Evolutionary conservation across 495 filamentous ascomycete genomes (phyloP).

Genomic region (Neurospora cerealis): DNA sequence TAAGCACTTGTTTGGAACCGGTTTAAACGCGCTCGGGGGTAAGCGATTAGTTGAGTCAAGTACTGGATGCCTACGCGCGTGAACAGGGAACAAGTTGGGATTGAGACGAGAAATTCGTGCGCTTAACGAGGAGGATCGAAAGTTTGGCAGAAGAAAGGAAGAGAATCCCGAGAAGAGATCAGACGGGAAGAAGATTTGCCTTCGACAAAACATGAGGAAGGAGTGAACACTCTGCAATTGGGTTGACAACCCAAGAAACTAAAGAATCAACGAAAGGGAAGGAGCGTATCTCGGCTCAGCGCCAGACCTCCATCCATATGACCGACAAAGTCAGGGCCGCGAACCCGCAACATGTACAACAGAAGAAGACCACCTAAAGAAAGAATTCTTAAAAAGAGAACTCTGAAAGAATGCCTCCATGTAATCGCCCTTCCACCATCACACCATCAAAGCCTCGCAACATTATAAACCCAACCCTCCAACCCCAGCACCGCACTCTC

Average conservation of each 20-base stretch:
- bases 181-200: too few species aligned
- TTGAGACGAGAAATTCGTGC: too few species aligned
- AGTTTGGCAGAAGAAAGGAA: too few species aligned
- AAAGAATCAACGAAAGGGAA: not conserved
- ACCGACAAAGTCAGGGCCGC: too few species aligned
- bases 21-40: not conserved
- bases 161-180: too few species aligned
- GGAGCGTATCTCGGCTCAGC: not conserved
- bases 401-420: not conserved
- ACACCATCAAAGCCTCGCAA: not conserved
- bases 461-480: not conserved
- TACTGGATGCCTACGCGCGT: not conserved
- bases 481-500: not conserved
- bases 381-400: too few species aligned
- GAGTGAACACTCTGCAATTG: fast-evolving
- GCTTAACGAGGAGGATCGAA: too few species aligned
- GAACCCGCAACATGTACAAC: not conserved
- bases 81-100: not conserved
- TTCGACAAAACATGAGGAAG: not conserved
- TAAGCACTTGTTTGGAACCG: not conserved
- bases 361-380: not conserved
- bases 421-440: not conserved
- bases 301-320: not conserved
- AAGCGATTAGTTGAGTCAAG: not conserved
- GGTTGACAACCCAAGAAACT: too few species aligned